Conservation (phyloP, 192 early-diverging fungal genomes). For the Backusella sp. region DNA sequence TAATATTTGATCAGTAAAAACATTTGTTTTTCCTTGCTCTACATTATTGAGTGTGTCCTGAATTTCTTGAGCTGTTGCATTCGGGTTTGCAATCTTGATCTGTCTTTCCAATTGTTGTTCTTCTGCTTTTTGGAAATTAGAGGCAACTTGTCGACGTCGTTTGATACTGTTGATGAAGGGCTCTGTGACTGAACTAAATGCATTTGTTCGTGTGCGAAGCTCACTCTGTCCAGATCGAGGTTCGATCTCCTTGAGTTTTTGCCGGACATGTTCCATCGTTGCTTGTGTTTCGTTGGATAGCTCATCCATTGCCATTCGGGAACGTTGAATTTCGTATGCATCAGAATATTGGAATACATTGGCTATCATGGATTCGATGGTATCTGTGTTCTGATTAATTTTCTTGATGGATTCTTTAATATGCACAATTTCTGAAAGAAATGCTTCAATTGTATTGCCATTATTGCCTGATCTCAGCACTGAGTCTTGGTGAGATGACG, state of each 20-base stretch:
- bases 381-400: constrained; percentile 23
- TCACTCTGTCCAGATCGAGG: constrained; percentile 26
- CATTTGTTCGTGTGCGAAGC: constrained; percentile 28
- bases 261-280: constrained; percentile 23
- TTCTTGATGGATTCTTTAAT: constrained; percentile 25
- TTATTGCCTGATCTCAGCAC: background rate
- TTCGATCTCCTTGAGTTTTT: constrained; percentile 34
- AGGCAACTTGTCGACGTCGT: constrained; percentile 22
- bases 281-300: constrained; percentile 24
- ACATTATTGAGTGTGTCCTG: constrained; percentile 49
- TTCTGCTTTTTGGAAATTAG: constrained; percentile 34
- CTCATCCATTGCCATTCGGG: constrained; percentile 12
- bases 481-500: constrained; percentile 15
- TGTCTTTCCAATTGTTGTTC: constrained; percentile 33
- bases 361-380: constrained; percentile 13
- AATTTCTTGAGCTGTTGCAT: constrained; percentile 57
- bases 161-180: constrained; percentile 33
- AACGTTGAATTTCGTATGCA: constrained; percentile 19
- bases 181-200: constrained; percentile 28
- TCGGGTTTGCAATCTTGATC: constrained; percentile 44
- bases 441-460: constrained; percentile 11
- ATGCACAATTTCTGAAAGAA: constrained; percentile 27
- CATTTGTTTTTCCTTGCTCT: constrained; percentile 38
- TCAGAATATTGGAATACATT: constrained; percentile 28
- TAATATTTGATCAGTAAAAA: constrained; percentile 62